These are phyloP conservation scores for Chlorella sorokiniana DNA, from an alignment of 139 green algal species.

Conservation along the genomic window DNA sequence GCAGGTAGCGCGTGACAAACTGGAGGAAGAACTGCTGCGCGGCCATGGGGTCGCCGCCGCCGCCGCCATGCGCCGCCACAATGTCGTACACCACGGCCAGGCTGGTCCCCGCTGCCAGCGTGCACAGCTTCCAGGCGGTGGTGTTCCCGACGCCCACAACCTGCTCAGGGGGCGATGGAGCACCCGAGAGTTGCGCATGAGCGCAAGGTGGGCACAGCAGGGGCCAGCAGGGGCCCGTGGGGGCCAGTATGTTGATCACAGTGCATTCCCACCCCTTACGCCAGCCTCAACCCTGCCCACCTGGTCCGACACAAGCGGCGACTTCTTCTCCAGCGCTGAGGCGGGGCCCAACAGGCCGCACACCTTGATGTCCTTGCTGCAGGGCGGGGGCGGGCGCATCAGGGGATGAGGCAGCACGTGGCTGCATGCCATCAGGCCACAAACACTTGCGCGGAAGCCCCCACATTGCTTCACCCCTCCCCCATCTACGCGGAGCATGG, in stretches of 20 bases:
- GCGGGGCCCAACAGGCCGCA: constrained; percentile 84
- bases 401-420: constrained; percentile 33
- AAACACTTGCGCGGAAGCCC: no score
- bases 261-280: not conserved
- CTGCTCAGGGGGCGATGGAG: not conserved
- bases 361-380: constrained; percentile 74
- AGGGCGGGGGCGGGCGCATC: no score
- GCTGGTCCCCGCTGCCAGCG: constrained; percentile 79
- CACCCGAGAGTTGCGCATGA: no score
- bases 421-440: not conserved
- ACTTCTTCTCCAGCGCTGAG: constrained; percentile 84
- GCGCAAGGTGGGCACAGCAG: not conserved
- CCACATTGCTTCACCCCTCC: no score
- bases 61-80: constrained; percentile 52
- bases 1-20: constrained; percentile 91
- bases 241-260: not conserved
- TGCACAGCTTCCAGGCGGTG: constrained; percentile 87
- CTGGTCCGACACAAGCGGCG: constrained; percentile 74
- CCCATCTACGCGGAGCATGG: no score
- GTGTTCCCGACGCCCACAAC: constrained; percentile 94
- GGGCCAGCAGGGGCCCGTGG: not conserved
- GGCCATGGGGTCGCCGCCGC: constrained; percentile 11
- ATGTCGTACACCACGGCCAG: constrained; percentile 85
- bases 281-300: not conserved
- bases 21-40: constrained; percentile 92